These are phyloP conservation scores for Pestalotiopsis sp. DNA, from an alignment of 2,329 filamentous ascomycete genomes.

Conservation along the genomic window DNA sequence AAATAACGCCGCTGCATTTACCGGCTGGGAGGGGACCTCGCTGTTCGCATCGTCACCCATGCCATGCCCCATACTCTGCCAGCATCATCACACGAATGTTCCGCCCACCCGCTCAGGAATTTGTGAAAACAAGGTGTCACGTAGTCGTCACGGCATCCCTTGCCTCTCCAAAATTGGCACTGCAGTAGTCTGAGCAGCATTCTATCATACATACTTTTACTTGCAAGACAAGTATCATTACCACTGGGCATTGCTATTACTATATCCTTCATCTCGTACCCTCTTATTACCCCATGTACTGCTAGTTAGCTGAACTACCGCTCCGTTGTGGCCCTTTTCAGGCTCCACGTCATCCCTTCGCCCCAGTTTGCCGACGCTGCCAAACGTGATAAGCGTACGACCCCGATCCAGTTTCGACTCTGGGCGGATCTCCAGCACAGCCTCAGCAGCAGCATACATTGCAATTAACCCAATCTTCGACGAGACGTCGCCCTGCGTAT, in stretches of 20 bases:
- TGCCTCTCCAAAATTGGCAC: not conserved
- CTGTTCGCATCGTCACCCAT: not conserved
- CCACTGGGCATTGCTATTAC: not conserved
- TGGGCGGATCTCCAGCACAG: conserved; percentile 6
- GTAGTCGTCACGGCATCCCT: not conserved
- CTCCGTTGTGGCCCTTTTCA: not conserved
- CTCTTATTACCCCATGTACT: not conserved
- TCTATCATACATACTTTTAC: not conserved
- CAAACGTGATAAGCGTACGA: conserved; percentile 9
- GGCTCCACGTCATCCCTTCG: conserved; percentile 9
- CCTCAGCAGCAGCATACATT: not conserved
- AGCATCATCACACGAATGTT: not conserved
- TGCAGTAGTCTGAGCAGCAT: not conserved
- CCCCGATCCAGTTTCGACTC: not conserved
- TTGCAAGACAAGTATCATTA: not conserved
- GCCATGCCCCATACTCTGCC: not conserved
- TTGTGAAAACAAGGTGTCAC: not conserved
- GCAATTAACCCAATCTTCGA: not conserved
- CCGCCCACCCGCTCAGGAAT: not conserved
- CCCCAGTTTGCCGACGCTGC: not conserved
- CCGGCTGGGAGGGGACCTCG: not conserved
- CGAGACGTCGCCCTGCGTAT: not conserved
- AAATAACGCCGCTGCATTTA: conserved; percentile 7
- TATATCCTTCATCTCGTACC: not conserved
- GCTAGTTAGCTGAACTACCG: not conserved